Base-by-base conservation (phyloP, 2,329 filamentous ascomycete genomes). In the Diplodia mutila region DNA sequence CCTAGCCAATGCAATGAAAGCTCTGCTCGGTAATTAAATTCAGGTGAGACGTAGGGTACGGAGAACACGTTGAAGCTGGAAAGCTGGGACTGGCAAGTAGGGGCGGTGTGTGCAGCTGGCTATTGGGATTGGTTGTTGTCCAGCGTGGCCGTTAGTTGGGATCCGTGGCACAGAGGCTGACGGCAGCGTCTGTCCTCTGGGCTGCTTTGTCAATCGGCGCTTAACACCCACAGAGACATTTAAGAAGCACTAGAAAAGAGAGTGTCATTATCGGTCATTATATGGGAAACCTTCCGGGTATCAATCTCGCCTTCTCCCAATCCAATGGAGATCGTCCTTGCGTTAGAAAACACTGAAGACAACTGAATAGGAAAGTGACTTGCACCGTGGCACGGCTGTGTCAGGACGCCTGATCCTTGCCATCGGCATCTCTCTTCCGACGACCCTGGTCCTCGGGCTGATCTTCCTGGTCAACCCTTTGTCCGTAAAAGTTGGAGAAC, bases 151-250 rank as follows among this genome's bases (percentile, higher is more conserved):
- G 42, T 14, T 21, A 5, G 29, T 21, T 49, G 39, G 39, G 18
- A 27, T 32, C 23, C 39, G 25, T 61, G 2, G 39, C 39, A 61
- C 57, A 49, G 42, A 48, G 42, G 57, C 57, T 49, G 57, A 61
- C 11, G 14, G 27, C 39, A 23, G 18, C 29, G 6, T 18, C 29
- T 14, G 21, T 46, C 55, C 27, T 27, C 53, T 59, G 14, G 37
- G 16, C 14, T 29, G 21, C 39, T 4, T 59, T 39, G 9, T 11
- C 29, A 57, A 39, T 6, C 11, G 16, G 9, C 9, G 32, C 34
- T n/a, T 14, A 32, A 21, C 9, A 23, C 16, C 9, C 23, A 49
- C 14, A 4, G 25, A 23, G 14, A 53, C 51, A 32, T 53, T 6
- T 32, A 9, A 37, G 9, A 14, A 23, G 11, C 12, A 37, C 16